These are phyloP conservation scores for Fusarium sp. DNA, from an alignment of 2,329 filamentous ascomycete species.

Conservation along the genomic window DNA sequence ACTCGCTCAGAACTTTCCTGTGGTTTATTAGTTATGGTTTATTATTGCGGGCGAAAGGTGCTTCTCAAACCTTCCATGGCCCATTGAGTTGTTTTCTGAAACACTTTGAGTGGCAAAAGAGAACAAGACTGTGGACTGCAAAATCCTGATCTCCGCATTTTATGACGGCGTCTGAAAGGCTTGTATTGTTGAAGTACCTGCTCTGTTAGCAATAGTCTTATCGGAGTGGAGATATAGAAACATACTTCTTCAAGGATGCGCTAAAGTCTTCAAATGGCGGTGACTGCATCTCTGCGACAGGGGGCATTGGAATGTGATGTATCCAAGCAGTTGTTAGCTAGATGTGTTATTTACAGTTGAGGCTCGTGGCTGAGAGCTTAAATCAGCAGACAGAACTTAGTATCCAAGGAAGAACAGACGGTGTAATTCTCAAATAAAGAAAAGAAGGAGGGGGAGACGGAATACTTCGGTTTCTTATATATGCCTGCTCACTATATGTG, in stretches of 20 bases:
- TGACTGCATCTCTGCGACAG: neutral
- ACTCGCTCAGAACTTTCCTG: neutral
- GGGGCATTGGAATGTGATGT: fast-evolving
- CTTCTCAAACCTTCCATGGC: neutral
- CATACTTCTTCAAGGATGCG: neutral
- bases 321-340: too few species aligned
- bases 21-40: fast-evolving
- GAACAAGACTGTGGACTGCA: neutral
- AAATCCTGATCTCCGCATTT: neutral
- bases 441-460: neutral
- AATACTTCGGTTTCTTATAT: neutral
- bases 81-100: neutral
- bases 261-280: neutral
- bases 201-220: fast-evolving
- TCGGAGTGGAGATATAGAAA: neutral
- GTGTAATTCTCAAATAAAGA: fast-evolving
- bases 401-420: neutral
- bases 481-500: too few species aligned
- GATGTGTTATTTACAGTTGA: too few species aligned
- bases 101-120: neutral
- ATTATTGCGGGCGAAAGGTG: too few species aligned
- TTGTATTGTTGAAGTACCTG: neutral
- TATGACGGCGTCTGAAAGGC: neutral
- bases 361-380: too few species aligned
- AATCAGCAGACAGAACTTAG: too few species aligned